phyloP scores from a whole-genome alignment of 2,329 filamentous ascomycete species.

The Sporothrix brunneoviolacea region DNA sequence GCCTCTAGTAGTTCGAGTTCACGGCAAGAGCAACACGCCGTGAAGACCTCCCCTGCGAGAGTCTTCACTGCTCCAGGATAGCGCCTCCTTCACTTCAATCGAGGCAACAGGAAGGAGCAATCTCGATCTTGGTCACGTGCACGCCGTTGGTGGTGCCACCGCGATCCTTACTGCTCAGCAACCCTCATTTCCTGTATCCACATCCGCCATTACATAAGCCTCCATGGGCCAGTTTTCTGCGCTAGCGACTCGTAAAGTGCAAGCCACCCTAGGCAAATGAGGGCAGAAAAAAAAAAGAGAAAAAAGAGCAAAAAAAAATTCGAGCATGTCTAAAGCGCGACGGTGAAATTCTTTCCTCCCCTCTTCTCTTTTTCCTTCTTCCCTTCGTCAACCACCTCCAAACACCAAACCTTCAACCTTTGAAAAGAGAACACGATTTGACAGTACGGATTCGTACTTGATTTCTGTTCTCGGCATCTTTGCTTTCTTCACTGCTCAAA shows the following conservation, averaged over 20 bases:
- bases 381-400: constrained; percentile 29
- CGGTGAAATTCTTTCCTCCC: constrained; percentile 15
- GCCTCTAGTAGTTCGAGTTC: no score
- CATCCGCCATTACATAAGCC: constrained; percentile 8
- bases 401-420: constrained; percentile 36
- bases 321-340: constrained; percentile 12
- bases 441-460: constrained; percentile 50
- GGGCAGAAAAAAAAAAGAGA: constrained; percentile 10
- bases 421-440: constrained; percentile 18
- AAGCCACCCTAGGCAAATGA: no score
- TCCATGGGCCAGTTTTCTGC: constrained; percentile 7
- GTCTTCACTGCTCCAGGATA: no score
- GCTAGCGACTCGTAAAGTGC: not conserved
- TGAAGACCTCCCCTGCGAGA: no score
- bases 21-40: constrained; percentile 4
- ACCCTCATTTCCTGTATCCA: constrained; percentile 5
- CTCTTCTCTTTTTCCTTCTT: constrained; percentile 7
- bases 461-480: constrained; percentile 55
- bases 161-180: not conserved
- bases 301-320: constrained; percentile 13
- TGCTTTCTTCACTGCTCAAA: constrained; percentile 41
- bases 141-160: no score
- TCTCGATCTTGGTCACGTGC: no score
- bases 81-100: no score
- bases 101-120: no score